Percentiles rank a stretch among this genome's conserved stretches.
These are phyloP conservation scores for Miamiensis avidus DNA, from an alignment of 169 alveolate genomes.

Conservation along the genomic window DNA sequence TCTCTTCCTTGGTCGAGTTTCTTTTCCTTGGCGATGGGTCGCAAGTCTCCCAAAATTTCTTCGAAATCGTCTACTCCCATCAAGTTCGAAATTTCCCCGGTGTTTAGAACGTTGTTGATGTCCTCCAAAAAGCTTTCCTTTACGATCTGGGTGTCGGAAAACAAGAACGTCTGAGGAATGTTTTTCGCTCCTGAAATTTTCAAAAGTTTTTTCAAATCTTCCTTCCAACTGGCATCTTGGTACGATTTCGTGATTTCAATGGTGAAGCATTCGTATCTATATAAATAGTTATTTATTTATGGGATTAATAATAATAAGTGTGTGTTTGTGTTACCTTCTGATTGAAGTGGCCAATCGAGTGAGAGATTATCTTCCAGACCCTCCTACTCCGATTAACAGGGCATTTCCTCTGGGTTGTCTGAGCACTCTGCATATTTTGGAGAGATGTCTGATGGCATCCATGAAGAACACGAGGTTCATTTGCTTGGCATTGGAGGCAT, in stretches of 20 bases:
- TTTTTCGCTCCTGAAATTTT: constrained; percentile 81
- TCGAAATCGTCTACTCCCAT: constrained; percentile 88
- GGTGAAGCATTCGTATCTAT: constrained; percentile 64
- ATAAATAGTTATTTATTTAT: too few species aligned
- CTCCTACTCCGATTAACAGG: constrained; percentile 89
- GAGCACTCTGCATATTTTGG: constrained; percentile 84
- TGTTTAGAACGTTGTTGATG: constrained; percentile 91
- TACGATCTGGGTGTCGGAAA: constrained; percentile 90
- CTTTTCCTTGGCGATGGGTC: constrained; percentile 89
- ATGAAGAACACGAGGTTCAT: constrained; percentile 89
- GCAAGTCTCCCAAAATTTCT: constrained; percentile 76
- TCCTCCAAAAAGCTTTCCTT: constrained; percentile 92
- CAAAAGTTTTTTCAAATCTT: constrained; percentile 86
- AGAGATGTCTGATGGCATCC: constrained; percentile 86
- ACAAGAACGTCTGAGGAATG: constrained; percentile 84
- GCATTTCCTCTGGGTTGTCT: constrained; percentile 89
- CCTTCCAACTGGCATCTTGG: constrained; percentile 83
- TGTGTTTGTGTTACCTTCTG: constrained; percentile 30
- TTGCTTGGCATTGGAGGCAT: constrained; percentile 59
- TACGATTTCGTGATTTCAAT: constrained; percentile 87
- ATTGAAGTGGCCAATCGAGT: constrained; percentile 83
- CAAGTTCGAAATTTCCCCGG: constrained; percentile 95
- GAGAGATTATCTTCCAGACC: constrained; percentile 89
- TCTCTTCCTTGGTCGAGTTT: constrained; percentile 88
- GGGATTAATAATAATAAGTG: too few species aligned